Evolutionary conservation across 1,284 basidiomycete species (phyloP).

Genomic region (Ustilago sp.): DNA sequence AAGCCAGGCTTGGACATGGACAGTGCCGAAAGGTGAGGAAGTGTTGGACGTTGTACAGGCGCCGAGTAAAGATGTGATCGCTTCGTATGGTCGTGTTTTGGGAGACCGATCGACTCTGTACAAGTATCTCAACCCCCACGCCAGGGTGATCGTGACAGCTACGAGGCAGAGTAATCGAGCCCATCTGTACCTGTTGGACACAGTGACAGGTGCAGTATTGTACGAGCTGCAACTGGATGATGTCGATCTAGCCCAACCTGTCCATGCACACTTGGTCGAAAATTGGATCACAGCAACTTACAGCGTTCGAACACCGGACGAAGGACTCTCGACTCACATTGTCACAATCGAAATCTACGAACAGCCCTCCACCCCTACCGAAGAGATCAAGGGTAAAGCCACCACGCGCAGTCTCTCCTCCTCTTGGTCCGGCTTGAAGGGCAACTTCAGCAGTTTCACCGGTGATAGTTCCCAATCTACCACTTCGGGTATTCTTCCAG

Average conservation of each 20-base stretch:
- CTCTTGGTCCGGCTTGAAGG: conserved; percentile 35
- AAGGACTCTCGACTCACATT: conserved; percentile 57
- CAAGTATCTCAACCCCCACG: conserved; percentile 91
- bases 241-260: conserved; percentile 68
- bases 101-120: conserved; percentile 89
- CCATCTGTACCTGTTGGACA: conserved; percentile 80
- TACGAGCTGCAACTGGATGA: conserved; percentile 69
- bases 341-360: conserved; percentile 89
- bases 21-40: conserved; percentile 46
- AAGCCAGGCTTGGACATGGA: conserved; percentile 53
- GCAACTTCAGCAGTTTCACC: conserved; percentile 49
- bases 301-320: conserved; percentile 74
- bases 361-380: conserved; percentile 77
- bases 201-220: conserved; percentile 80
- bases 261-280: conserved; percentile 81
- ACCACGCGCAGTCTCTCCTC: conserved; percentile 12
- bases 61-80: conserved; percentile 29
- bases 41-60: conserved; percentile 45
- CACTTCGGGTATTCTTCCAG: conserved; percentile 8
- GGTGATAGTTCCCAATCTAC: conserved; percentile 24
- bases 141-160: conserved; percentile 75
- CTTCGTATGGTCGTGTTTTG: conserved; percentile 77
- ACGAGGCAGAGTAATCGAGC: conserved; percentile 69
- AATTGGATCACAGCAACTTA: conserved; percentile 93
- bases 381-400: conserved; percentile 72